phyloP scores from a whole-genome alignment of 768 basidiomycete species.

The Suillus placidus region DNA sequence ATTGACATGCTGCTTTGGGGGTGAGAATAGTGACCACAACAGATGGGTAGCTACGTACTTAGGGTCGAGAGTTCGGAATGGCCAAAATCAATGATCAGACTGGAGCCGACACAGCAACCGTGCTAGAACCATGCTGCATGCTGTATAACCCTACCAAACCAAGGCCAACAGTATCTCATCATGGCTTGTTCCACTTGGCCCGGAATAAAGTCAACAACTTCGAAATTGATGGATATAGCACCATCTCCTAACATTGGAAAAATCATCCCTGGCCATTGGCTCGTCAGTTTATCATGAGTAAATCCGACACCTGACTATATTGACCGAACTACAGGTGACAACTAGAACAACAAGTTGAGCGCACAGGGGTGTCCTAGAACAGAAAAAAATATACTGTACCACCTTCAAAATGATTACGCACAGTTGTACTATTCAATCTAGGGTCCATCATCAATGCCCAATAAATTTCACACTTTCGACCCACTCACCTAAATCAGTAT shows the following conservation, averaged over 20 bases:
- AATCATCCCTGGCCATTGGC: not conserved
- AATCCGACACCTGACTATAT: constrained; percentile 7
- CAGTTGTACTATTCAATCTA: constrained; percentile 5
- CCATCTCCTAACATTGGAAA: not conserved
- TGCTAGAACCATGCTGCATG: not conserved
- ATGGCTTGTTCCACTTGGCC: not conserved
- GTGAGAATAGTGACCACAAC: not conserved
- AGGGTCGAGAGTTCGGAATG: not conserved
- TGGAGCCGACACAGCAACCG: not conserved
- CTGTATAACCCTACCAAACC: not conserved
- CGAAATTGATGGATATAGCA: not conserved
- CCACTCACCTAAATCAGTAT: constrained; percentile 46
- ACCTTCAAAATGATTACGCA: constrained; percentile 8
- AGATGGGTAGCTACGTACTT: not conserved
- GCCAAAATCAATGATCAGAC: not conserved
- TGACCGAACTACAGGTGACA: constrained; percentile 6
- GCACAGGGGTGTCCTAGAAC: constrained; percentile 3
- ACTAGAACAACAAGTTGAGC: constrained; percentile 11
- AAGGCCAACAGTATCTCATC: not conserved
- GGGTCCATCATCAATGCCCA: not conserved
- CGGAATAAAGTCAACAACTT: not conserved
- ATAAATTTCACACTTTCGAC: not conserved
- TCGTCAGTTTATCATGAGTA: not conserved
- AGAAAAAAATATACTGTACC: constrained; percentile 7
- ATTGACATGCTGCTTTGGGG: not conserved